A percentile compares a stretch with the other conserved stretches of the same genome.
Conservation (phyloP, 2,329 filamentous ascomycete species). For the Penicillium frequentans region DNA sequence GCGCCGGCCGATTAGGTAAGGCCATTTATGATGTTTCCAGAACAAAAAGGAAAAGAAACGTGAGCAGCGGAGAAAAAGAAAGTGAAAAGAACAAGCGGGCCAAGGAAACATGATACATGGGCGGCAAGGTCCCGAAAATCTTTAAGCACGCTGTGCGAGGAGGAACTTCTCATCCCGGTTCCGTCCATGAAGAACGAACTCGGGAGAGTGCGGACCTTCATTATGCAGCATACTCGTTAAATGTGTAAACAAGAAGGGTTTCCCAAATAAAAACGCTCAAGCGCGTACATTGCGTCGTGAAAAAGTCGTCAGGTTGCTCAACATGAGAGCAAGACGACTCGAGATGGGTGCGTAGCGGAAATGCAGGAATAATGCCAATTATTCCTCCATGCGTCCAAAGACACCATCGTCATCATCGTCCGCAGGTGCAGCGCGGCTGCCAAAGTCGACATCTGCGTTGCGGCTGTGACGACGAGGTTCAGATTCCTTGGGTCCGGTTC, state of each 20-base stretch:
- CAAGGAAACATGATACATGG: slow-evolving; percentile 30
- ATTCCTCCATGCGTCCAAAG: slow-evolving; percentile 96
- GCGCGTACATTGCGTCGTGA: slow-evolving; percentile 40
- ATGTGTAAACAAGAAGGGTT: slow-evolving; percentile 27
- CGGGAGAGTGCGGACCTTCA: slow-evolving; percentile 9
- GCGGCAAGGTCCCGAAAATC: slow-evolving; percentile 21
- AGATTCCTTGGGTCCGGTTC: slow-evolving; percentile 59
- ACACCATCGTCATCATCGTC: slow-evolving; percentile 94
- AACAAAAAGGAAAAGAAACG: slow-evolving; percentile 6
- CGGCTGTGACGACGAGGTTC: slow-evolving; percentile 32
- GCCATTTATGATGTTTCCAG: slow-evolving; percentile 26
- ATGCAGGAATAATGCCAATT: slow-evolving; percentile 18
- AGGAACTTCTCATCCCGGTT: slow-evolving; percentile 2
- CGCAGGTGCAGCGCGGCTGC: slow-evolving; percentile 55
- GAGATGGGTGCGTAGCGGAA: neutral
- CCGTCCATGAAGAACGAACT: neutral
- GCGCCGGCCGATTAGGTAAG: slow-evolving; percentile 18
- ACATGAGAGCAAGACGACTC: neutral
- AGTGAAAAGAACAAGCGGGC: slow-evolving; percentile 7
- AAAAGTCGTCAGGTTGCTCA: slow-evolving; percentile 15
- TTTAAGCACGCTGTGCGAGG: slow-evolving; percentile 16
- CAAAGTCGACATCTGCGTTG: slow-evolving; percentile 38
- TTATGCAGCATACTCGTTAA: slow-evolving; percentile 18
- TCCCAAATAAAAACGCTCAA: slow-evolving; percentile 33
- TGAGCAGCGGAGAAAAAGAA: slow-evolving; percentile 3